phyloP scores from a whole-genome alignment of 192 early-diverging fungal genomes.

The Chytriomyces confervae region DNA sequence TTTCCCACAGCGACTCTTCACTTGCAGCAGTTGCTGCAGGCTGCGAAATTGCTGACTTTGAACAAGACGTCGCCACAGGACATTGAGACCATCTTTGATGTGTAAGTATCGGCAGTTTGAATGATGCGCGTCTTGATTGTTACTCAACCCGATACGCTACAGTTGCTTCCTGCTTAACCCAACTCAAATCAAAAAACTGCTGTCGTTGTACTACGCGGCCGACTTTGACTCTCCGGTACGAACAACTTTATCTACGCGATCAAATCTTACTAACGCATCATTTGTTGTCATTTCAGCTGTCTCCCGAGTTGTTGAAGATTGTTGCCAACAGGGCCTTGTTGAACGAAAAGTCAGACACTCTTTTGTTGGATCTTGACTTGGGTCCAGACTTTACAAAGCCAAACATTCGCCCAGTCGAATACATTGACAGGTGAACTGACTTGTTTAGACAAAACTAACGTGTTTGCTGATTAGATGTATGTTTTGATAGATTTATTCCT shows the following conservation, averaged over 20 bases:
- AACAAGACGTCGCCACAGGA: conserved; percentile 88
- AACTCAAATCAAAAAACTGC: conserved; percentile 96
- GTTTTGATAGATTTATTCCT: conserved; percentile 60
- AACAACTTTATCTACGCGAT: neutral
- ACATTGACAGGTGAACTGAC: conserved; percentile 59
- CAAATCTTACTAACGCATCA: neutral
- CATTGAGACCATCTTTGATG: conserved; percentile 98
- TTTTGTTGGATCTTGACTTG: conserved; percentile 84
- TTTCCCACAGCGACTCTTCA: conserved; percentile 68
- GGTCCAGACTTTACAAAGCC: conserved; percentile 68
- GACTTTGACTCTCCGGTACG: conserved; percentile 91
- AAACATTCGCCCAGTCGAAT: conserved; percentile 62
- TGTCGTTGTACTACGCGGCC: conserved; percentile 91
- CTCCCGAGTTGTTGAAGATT: conserved; percentile 86
- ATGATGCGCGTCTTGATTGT: neutral
- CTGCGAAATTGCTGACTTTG: conserved; percentile 95
- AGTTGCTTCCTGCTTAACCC: conserved; percentile 91
- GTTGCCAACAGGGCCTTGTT: conserved; percentile 82
- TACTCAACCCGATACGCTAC: neutral
- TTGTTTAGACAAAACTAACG: too few relatives aligned
- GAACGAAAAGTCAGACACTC: conserved; percentile 86
- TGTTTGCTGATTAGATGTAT: too few relatives aligned
- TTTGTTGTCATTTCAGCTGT: conserved; percentile 61
- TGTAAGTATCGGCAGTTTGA: conserved; percentile 40
- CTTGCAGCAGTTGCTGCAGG: conserved; percentile 92